phyloP scores from a whole-genome alignment of 192 early-diverging fungal genomes.

The Coemansia sp. region DNA sequence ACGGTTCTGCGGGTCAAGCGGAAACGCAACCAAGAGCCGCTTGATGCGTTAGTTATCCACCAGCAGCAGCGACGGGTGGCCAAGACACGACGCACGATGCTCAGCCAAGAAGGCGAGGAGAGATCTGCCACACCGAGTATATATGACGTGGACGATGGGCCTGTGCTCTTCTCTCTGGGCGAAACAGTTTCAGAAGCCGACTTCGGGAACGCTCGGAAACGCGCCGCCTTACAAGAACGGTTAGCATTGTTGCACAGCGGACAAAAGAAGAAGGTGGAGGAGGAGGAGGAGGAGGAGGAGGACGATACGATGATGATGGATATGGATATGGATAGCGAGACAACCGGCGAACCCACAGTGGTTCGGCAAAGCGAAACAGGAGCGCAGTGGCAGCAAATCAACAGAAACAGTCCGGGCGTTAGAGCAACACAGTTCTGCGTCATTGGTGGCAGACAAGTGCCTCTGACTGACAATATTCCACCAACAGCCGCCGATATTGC shows the following conservation, averaged over 20 bases:
- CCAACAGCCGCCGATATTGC: neutral
- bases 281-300: neutral
- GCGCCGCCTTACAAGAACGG: slow-evolving; percentile 56
- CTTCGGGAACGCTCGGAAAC: slow-evolving; percentile 57
- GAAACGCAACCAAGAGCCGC: slow-evolving; percentile 71
- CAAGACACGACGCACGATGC: neutral
- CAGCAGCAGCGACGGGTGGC: slow-evolving; percentile 22
- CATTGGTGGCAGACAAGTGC: slow-evolving; percentile 20
- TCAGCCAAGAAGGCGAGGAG: no score
- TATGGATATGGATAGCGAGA: slow-evolving; percentile 13
- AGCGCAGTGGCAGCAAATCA: neutral
- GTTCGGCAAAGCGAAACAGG: neutral
- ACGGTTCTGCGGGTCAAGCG: slow-evolving; percentile 78
- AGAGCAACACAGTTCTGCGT: slow-evolving; percentile 24
- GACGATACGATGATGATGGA: neutral
- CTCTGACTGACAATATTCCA: neutral
- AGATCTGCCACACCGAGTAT: neutral
- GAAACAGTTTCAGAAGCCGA: slow-evolving; percentile 66
- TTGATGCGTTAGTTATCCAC: slow-evolving; percentile 61
- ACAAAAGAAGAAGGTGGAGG: neutral
- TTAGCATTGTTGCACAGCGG: slow-evolving; percentile 18
- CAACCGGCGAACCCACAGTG: neutral
- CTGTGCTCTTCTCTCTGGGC: slow-evolving; percentile 63
- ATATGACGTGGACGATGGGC: slow-evolving; percentile 1
- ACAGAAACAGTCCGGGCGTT: neutral